Evolutionary conservation across 805 yeast genomes (phyloP).

Genomic region (Danielia oregonensis): DNA sequence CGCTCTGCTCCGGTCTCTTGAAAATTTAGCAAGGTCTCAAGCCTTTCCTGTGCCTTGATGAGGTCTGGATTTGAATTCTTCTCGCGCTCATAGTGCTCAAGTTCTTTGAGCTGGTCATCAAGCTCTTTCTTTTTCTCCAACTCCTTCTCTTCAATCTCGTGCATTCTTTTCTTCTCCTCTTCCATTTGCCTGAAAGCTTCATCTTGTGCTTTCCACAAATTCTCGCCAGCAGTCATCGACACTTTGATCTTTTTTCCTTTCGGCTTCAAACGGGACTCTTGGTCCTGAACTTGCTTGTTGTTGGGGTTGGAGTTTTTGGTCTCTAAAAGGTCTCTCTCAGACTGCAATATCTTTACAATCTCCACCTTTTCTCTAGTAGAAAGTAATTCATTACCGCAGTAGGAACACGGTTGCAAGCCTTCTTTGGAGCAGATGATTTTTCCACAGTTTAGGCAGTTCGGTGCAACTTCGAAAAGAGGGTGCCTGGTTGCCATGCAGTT

Average conservation of each 20-base stretch:
- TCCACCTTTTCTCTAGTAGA: slow-evolving; percentile 57
- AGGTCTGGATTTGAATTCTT: slow-evolving; percentile 54
- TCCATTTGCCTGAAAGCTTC: slow-evolving; percentile 59
- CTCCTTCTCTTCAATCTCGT: slow-evolving; percentile 19
- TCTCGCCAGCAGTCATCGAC: slow-evolving; percentile 55
- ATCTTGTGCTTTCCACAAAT: slow-evolving; percentile 67
- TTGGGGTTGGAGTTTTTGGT: slow-evolving; percentile 18
- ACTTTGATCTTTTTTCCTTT: slow-evolving; percentile 50
- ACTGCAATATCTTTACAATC: slow-evolving; percentile 48
- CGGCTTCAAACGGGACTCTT: slow-evolving; percentile 13
- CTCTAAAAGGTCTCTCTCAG: slow-evolving; percentile 44
- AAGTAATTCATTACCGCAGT: slow-evolving; percentile 68
- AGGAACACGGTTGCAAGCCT: slow-evolving; percentile 87
- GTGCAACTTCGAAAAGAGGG: slow-evolving; percentile 84
- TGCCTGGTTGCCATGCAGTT: slow-evolving; percentile 86
- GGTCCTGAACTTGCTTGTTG: slow-evolving; percentile 18
- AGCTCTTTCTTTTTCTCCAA: slow-evolving; percentile 28
- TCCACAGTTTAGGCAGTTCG: slow-evolving; percentile 93
- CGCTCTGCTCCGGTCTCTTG: slow-evolving; percentile 88
- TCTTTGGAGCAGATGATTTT: slow-evolving; percentile 87
- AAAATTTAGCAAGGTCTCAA: slow-evolving; percentile 70
- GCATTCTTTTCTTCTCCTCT: slow-evolving; percentile 26
- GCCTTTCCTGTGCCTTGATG: slow-evolving; percentile 63
- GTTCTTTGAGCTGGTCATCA: slow-evolving; percentile 39
- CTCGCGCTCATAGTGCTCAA: slow-evolving; percentile 40